Percentiles rank a stretch among this genome's conserved stretches.
Evolutionary conservation across 257 asterid genomes (phyloP).

Genomic region (Solanum pinnatisectum): DNA sequence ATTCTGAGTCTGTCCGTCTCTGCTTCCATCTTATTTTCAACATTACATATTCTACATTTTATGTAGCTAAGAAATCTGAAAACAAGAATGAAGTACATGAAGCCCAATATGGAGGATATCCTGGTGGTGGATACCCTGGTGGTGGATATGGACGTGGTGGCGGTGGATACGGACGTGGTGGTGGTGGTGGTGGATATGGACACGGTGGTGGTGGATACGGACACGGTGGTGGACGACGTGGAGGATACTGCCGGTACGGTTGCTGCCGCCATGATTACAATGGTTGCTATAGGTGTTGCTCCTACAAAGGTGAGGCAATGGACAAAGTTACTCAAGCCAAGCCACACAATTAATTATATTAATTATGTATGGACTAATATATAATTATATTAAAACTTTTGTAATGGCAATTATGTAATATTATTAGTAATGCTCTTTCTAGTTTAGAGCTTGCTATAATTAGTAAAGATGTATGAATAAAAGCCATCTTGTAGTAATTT

Average conservation of each 20-base stretch:
- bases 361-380: neutral
- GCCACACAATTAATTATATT: neutral
- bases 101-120: neutral
- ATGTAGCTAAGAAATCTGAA: neutral
- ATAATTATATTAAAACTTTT: neutral
- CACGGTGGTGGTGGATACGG: neutral
- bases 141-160: constrained; percentile 8
- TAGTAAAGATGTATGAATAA: neutral
- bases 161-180: neutral
- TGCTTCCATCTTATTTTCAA: no score
- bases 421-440: neutral
- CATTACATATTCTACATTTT: no score
- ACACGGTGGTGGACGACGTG: neutral
- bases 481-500: neutral
- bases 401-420: neutral
- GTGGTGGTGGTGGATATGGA: neutral
- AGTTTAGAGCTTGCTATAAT: neutral
- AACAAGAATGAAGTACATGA: constrained; percentile 1
- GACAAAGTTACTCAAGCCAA: neutral
- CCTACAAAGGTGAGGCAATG: neutral
- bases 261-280: neutral
- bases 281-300: neutral
- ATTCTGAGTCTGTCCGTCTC: no score
- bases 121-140: constrained; percentile 12
- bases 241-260: neutral